Conservation (phyloP, 73 alveolate species). For the Tetrahymena thermophila region DNA sequence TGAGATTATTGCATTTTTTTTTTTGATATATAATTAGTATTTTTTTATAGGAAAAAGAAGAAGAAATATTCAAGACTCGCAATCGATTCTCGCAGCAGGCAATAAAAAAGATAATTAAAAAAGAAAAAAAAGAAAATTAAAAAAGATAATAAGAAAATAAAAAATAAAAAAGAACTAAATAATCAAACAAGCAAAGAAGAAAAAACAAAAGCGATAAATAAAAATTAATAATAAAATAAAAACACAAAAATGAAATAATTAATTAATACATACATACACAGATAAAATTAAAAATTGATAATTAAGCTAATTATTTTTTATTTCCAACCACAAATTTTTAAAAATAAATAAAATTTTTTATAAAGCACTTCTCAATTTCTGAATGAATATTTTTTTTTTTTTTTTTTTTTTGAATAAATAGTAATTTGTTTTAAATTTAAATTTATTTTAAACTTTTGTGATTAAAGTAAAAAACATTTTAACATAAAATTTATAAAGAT, state of each 20-base stretch:
- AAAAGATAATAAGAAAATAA: too few species aligned
- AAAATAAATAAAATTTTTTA: too few species aligned
- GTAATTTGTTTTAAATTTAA: too few species aligned
- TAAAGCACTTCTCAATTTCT: too few species aligned
- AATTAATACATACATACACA: too few species aligned
- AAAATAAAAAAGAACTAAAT: background rate
- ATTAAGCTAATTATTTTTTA: too few species aligned
- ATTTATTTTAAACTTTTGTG: too few species aligned
- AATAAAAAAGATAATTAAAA: background rate
- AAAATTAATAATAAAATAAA: background rate
- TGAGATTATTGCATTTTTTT: background rate
- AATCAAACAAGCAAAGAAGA: background rate
- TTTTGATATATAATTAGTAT: background rate
- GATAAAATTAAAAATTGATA: background rate
- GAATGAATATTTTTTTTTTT: too few species aligned
- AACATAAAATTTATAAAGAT: background rate
- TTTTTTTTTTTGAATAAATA: too few species aligned
- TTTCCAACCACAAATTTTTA: too few species aligned
- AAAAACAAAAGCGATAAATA: background rate
- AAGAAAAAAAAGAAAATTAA: background rate
- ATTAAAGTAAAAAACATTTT: too few species aligned
- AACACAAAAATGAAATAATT: background rate
- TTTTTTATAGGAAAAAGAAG: background rate
- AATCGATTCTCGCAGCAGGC: constrained; percentile 4
- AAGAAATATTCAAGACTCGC: background rate